Percentiles rank a stretch among this genome's conserved stretches.
Conservation (phyloP, 2,329 filamentous ascomycete genomes). For the Fragosphaeria purpurea region DNA sequence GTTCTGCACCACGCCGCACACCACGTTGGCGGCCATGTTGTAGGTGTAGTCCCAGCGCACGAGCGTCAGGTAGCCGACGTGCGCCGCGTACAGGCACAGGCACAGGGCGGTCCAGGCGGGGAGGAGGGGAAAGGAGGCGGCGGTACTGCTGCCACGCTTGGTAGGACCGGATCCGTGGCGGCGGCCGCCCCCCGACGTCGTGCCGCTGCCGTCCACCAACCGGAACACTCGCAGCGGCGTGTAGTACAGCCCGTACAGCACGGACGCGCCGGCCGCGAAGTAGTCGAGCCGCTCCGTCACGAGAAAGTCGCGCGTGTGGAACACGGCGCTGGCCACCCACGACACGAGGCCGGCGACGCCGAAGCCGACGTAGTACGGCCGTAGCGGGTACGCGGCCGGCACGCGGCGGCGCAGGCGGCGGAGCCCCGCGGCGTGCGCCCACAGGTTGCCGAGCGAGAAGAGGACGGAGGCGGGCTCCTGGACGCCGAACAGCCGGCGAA, state of each 20-base stretch:
- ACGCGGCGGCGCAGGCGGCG: conserved; percentile 58
- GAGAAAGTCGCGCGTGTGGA: conserved; percentile 80
- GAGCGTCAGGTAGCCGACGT: conserved; percentile 75
- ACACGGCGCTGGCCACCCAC: conserved; percentile 84
- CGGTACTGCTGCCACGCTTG: conserved; percentile 36
- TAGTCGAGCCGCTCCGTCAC: conserved; percentile 93
- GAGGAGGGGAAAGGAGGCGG: no score
- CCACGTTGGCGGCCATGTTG: conserved; percentile 94
- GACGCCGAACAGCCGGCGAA: conserved; percentile 79
- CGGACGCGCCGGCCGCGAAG: conserved; percentile 80
- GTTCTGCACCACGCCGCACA: conserved; percentile 70
- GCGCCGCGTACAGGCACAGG: conserved; percentile 56
- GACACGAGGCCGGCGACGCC: conserved; percentile 71
- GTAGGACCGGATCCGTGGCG: conserved; percentile 27
- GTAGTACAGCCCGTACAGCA: conserved; percentile 87
- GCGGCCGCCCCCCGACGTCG: no score
- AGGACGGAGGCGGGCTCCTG: conserved; percentile 92
- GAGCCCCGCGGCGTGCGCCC: conserved; percentile 73
- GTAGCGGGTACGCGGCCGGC: conserved; percentile 63
- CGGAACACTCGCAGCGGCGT: conserved; percentile 73
- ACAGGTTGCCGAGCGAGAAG: conserved; percentile 86
- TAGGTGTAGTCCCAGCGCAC: conserved; percentile 93
- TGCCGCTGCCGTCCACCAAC: conserved; percentile 43
- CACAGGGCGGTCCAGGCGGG: conserved; percentile 69
- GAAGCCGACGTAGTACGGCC: conserved; percentile 70